Conservation (phyloP, 768 basidiomycete genomes). For the Glaciozyma martinii region DNA sequence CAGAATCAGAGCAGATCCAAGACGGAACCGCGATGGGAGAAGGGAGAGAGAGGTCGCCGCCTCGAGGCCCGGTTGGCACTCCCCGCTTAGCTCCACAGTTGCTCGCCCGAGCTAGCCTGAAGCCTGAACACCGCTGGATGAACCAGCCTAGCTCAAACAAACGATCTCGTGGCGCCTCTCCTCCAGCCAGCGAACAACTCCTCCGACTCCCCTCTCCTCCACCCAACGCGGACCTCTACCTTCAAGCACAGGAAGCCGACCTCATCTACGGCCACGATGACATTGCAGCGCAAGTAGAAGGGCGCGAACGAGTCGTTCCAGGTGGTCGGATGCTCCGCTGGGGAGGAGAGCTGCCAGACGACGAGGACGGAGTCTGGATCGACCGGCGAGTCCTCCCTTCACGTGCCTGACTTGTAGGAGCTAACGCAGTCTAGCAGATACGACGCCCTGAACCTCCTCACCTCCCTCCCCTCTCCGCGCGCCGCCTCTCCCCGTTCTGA, state of each 20-base stretch:
- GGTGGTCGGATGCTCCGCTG: too few relatives aligned
- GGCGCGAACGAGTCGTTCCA: too few relatives aligned
- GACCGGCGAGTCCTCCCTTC: slow-evolving; percentile 58
- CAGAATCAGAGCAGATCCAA: too few relatives aligned
- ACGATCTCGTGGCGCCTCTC: too few relatives aligned
- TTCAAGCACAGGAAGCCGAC: slow-evolving; percentile 71
- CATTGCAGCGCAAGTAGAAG: slow-evolving; percentile 9
- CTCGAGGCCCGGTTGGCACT: too few relatives aligned
- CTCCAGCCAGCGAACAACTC: too few relatives aligned
- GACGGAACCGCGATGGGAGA: too few relatives aligned
- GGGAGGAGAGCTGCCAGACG: not conserved
- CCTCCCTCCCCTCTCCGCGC: slow-evolving; percentile 43
- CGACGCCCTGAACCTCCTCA: slow-evolving; percentile 66
- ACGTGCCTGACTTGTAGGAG: not conserved
- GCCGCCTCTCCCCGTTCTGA: slow-evolving; percentile 44
- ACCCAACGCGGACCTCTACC: slow-evolving; percentile 23
- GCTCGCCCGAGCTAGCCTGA: too few relatives aligned
- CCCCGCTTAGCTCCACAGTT: too few relatives aligned
- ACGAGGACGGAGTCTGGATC: slow-evolving; percentile 52
- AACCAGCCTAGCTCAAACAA: too few relatives aligned
- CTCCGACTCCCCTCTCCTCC: not conserved
- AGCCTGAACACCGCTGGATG: too few relatives aligned
- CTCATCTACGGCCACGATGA: slow-evolving; percentile 45
- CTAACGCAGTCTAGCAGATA: slow-evolving; percentile 48
- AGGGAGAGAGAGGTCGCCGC: too few relatives aligned